Evolutionary conservation across 2,329 filamentous ascomycete genomes (phyloP), one percentile per base, ranked within the genome.

Genomic region (Monilinia fructicola): DNA sequence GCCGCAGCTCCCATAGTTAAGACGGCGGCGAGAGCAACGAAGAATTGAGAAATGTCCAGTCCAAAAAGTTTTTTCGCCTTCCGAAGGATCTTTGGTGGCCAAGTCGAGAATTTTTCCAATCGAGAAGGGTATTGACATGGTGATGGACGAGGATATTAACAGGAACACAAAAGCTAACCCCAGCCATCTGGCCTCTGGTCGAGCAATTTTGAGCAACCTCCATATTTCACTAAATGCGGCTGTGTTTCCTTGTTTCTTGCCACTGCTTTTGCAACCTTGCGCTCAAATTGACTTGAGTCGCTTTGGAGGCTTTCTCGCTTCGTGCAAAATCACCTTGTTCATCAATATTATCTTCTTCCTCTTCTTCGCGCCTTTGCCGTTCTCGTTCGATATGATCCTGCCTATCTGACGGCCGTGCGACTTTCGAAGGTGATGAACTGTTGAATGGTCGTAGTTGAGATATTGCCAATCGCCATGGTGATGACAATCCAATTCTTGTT

Each of bases 31-130:
- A 99, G 84, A 35, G 87, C 91, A 63, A 89, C 80, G 79, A 97
- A 99, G 82, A 99, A 98, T 75, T 96, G 92, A 50, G 87, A 88
- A 75, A 96, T 82, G 54, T 90, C 90, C 68, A 98, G 79, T 26
- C 95, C 95, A 76, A 98, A 95, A 16, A 98, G 82, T 65, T 86
- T 86, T 86, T 46, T 83, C 82, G 26, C 87, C 90, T 63, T 90
- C 87, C 26, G 83, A 81, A 11, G 86, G 81, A 52, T 86, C 83
- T 74, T 93, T 90, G 12, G 93, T 96, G 11, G 94, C 92, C 64
- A 95, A 86, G 78, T 99, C 95, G 77, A 99, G 82, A 69, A 99
- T 96, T 76, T 93, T 94, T 66, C 95, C 95, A 71, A 99, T 96
- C 0, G 93, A 96, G 76, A 97, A 97, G 1, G 95, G 95, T 68